Evolutionary conservation across 805 yeast species (phyloP).

Genomic region (Lipomyces oligophaga): DNA sequence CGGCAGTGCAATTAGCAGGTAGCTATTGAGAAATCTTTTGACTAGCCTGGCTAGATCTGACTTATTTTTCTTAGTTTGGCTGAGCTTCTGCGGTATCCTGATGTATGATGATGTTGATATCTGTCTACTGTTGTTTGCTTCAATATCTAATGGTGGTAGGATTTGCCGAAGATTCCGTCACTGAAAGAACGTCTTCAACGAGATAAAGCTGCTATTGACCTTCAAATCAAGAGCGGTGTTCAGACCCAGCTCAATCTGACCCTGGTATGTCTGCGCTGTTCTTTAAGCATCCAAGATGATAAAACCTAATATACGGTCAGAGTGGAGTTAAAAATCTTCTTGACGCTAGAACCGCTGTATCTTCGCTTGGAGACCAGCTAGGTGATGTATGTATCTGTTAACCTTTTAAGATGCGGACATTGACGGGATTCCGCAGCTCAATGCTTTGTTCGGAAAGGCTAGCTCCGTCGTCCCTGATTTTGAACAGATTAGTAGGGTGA

Average conservation of each 20-base stretch:
- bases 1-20: slow-evolving; percentile 25
- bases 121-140: neutral
- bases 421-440: slow-evolving; percentile 23
- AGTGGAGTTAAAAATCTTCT: slow-evolving; percentile 9
- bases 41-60: too few species aligned
- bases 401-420: neutral
- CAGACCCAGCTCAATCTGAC: slow-evolving; percentile 59
- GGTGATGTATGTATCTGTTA: slow-evolving; percentile 1
- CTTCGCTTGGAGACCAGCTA: slow-evolving; percentile 5
- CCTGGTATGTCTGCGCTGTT: slow-evolving; percentile 33
- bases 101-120: slow-evolving; percentile 12
- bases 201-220: slow-evolving; percentile 72
- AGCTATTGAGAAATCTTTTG: neutral
- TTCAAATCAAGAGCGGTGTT: slow-evolving; percentile 69
- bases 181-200: slow-evolving; percentile 38
- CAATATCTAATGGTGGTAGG: slow-evolving; percentile 15
- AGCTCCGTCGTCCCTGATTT: slow-evolving; percentile 53
- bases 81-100: slow-evolving; percentile 31
- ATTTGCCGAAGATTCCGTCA: slow-evolving; percentile 38
- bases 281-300: neutral
- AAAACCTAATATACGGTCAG: too few species aligned
- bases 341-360: slow-evolving; percentile 7
- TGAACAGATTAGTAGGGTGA: slow-evolving; percentile 53
- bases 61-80: slow-evolving; percentile 26
- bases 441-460: slow-evolving; percentile 18